Conservation (phyloP, 208 protist species). For the Leishmania arabica region DNA sequence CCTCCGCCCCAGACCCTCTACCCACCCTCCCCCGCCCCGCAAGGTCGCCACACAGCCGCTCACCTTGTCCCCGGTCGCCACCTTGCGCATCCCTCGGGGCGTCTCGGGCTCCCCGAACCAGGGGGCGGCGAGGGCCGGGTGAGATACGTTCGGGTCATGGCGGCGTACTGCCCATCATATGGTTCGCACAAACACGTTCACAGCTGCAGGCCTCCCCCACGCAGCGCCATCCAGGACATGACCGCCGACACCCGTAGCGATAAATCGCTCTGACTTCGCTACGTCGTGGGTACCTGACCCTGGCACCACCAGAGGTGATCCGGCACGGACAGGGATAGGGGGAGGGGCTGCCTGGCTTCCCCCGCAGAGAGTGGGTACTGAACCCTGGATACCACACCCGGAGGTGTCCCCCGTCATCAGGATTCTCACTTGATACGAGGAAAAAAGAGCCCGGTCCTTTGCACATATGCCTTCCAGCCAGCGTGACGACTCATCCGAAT, state of each 20-base stretch:
- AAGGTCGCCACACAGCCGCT: not conserved
- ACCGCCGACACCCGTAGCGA: not conserved
- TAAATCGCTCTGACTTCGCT: not conserved
- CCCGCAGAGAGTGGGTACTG: not conserved
- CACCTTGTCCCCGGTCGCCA: not conserved
- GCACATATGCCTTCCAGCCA: slow-evolving; percentile 64
- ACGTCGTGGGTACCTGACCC: not conserved
- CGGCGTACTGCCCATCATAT: not conserved
- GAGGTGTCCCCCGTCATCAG: not conserved
- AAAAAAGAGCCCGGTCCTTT: slow-evolving; percentile 59
- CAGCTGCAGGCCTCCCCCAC: not conserved
- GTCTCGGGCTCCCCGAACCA: not conserved
- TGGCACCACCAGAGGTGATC: not conserved
- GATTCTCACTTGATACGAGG: slow-evolving; percentile 41
- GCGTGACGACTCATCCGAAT: slow-evolving; percentile 73
- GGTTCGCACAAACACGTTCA: not conserved
- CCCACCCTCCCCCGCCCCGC: not conserved
- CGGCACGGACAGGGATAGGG: not conserved
- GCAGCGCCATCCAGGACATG: not conserved
- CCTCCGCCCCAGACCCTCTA: not conserved
- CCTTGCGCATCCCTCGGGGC: not conserved
- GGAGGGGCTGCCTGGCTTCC: no score
- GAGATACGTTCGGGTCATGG: not conserved
- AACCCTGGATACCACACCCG: not conserved
- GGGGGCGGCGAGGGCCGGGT: not conserved